Base-by-base conservation (phyloP, 2,329 filamentous ascomycete genomes). In the Emergomyces africanus region DNA sequence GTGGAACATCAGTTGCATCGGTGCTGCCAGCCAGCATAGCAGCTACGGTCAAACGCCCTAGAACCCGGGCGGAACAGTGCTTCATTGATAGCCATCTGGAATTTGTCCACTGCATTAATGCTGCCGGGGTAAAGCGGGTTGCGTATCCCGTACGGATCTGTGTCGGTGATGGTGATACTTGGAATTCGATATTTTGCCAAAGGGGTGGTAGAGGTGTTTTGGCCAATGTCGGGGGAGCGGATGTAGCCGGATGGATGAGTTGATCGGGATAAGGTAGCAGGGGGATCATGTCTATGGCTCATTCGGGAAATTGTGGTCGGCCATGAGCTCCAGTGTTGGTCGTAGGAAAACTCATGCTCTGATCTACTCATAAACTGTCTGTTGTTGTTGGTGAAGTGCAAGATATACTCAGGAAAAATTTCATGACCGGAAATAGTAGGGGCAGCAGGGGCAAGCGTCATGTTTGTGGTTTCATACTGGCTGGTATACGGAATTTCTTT, bases 191-290 rank as follows among this genome's bases (percentile, higher is more conserved):
- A 60, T 10, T 41, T 23, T 53, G 55, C 57, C 61, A 56, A 62
- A 18, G 42, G 51, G 30, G 20, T 5, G 6, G 35, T 5, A 6
- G 49, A 2, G 39, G 3, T 10, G n/a, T 25, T 42, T 54, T 55
- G 30, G n/a, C 33, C 50, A 23, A 57, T 48, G 55, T 58, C 15
- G 68, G 67, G 69, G 64, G 71, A 44, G 66, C 67, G 46, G 62
- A 59, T 42, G 42, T 57, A 48, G 42, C 55, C 10, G 5, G 42
- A 8, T 23, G 55, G 5, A 55, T 9, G 46, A n/a, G 55, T 1
- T 5, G 42, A 37, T 30, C n/a, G 39, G 41, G n/a, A 12, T n/a
- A 8, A 15, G 23, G 30, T 5, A 28, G n/a, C 23, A 4, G 28
- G 15, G 12, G 61, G 59, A 66, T 55, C 28, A 23, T 12, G 33